Percentiles rank a stretch among this genome's conserved stretches.
These are phyloP conservation scores for Tricholoma saponaceum DNA, from an alignment of 768 basidiomycete genomes.

Conservation along the genomic window DNA sequence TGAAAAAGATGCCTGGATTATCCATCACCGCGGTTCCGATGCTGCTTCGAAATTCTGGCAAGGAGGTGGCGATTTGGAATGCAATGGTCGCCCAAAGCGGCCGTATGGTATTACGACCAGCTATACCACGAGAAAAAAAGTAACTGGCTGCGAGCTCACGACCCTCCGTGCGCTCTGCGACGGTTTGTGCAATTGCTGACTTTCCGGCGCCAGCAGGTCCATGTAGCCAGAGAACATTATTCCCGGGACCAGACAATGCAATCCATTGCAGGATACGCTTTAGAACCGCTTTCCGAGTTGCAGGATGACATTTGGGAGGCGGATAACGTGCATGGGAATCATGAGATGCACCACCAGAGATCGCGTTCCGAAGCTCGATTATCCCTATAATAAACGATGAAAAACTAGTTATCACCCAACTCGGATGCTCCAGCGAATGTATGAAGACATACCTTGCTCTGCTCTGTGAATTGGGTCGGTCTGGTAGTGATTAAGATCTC, in stretches of 20 bases:
- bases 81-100: conserved; percentile 23
- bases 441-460: no score
- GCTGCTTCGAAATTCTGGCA: not conserved
- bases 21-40: conserved; percentile 7
- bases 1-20: conserved; percentile 9
- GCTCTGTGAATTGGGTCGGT: no score
- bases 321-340: no score
- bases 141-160: conserved; percentile 24
- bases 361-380: no score
- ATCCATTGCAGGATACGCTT: not conserved
- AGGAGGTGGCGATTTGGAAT: no score
- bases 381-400: no score
- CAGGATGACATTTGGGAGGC: not conserved
- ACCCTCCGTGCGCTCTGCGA: conserved; percentile 10
- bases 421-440: no score
- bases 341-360: no score
- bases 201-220: conserved; percentile 19
- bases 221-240: conserved; percentile 14
- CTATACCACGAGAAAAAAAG: conserved; percentile 26
- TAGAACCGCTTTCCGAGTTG: not conserved
- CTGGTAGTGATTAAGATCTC: no score
- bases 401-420: no score
- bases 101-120: conserved; percentile 17
- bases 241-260: not conserved
- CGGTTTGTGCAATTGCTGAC: conserved; percentile 16